phyloP scores from a whole-genome alignment of 129 eudicot genomes.

The Pulicaria dysenterica region DNA sequence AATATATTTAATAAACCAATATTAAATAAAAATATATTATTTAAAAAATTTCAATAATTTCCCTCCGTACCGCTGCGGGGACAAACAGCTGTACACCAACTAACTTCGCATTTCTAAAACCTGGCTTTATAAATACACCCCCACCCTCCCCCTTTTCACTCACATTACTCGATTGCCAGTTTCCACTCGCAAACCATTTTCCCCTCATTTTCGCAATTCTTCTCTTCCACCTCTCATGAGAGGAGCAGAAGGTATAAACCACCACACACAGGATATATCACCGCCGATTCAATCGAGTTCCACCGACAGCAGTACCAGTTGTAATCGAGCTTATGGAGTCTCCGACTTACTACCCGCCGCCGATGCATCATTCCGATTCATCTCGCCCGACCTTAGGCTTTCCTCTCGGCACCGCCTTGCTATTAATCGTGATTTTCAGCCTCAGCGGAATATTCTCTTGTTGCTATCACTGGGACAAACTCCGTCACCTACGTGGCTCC shows the following conservation, averaged over 20 bases:
- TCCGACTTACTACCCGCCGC: slow-evolving; percentile 49
- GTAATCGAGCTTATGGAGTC: slow-evolving; percentile 35
- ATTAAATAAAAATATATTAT: background rate
- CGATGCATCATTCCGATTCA: slow-evolving; percentile 41
- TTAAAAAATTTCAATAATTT: background rate
- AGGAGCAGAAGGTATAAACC: slow-evolving; percentile 24
- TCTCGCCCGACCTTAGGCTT: slow-evolving; percentile 79
- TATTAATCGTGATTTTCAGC: slow-evolving; percentile 65
- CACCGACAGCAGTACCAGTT: background rate
- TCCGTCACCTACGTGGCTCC: slow-evolving; percentile 49
- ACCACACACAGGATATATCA: background rate
- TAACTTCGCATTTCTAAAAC: background rate
- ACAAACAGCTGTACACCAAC: slow-evolving; percentile 33
- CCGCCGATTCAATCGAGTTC: background rate
- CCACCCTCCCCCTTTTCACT: background rate
- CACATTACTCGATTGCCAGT: slow-evolving; percentile 4
- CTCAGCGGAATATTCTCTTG: slow-evolving; percentile 82
- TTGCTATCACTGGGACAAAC: slow-evolving; percentile 86
- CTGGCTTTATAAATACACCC: background rate
- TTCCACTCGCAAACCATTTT: background rate
- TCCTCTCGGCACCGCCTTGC: slow-evolving; percentile 82
- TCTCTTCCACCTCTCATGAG: slow-evolving; percentile 50
- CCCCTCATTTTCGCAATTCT: background rate
- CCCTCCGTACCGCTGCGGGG: slow-evolving; percentile 30
- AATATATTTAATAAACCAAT: background rate